A percentile compares a stretch with the other conserved stretches of the same genome.
Evolutionary conservation across 345 rosid species (phyloP).

Genomic region (Citrus inodora): DNA sequence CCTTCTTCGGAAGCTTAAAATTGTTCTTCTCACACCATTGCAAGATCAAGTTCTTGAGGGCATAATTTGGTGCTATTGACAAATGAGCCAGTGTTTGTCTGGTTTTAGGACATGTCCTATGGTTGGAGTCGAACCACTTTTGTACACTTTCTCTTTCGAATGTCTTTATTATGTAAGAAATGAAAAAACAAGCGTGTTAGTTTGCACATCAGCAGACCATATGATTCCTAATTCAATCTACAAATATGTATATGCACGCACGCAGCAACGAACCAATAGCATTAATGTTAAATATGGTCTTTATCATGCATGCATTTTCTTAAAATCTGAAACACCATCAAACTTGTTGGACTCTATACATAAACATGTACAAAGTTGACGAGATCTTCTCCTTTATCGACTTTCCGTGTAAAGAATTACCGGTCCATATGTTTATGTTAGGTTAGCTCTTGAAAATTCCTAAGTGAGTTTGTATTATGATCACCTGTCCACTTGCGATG

Average conservation of each 20-base stretch:
- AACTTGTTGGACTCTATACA: too few relatives aligned
- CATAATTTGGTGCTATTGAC: conserved; percentile 64
- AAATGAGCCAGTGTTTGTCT: conserved; percentile 52
- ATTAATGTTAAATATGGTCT: too few relatives aligned
- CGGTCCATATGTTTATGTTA: too few relatives aligned
- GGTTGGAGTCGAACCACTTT: conserved; percentile 68
- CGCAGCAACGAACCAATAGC: too few relatives aligned
- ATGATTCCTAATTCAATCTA: not conserved
- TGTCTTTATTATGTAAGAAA: conserved; percentile 31
- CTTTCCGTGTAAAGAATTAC: too few relatives aligned
- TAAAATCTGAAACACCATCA: too few relatives aligned
- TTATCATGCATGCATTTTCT: too few relatives aligned
- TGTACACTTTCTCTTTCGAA: conserved; percentile 69
- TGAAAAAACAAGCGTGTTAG: not conserved
- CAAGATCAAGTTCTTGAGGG: conserved; percentile 54
- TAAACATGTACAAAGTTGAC: too few relatives aligned
- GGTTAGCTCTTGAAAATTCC: too few relatives aligned
- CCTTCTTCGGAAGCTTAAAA: conserved; percentile 44
- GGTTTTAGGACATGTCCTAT: conserved; percentile 77
- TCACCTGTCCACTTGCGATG: conserved; percentile 78
- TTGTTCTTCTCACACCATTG: conserved; percentile 83
- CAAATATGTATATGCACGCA: too few relatives aligned
- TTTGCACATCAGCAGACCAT: not conserved
- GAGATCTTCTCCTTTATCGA: too few relatives aligned
- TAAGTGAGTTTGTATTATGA: not conserved